Evolutionary conservation across 2,329 filamentous ascomycete genomes (phyloP).

Genomic region (Grosmannia clavigera): DNA sequence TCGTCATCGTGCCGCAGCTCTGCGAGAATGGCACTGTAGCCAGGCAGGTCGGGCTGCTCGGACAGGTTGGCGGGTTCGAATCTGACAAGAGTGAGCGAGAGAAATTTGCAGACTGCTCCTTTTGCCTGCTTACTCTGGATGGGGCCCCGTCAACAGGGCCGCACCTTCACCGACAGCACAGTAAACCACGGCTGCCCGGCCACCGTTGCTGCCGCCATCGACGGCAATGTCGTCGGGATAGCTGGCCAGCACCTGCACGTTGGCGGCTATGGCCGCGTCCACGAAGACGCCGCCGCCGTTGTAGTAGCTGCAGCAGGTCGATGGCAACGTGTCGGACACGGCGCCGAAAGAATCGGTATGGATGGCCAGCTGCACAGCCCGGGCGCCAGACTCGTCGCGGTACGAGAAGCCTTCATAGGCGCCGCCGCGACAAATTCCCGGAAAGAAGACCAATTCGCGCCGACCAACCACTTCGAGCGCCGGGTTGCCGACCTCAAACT

Average conservation of each 20-base stretch:
- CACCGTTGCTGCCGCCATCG: constrained; percentile 49
- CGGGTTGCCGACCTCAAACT: constrained; percentile 81
- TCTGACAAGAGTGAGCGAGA: constrained; percentile 29
- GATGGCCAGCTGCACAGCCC: constrained; percentile 56
- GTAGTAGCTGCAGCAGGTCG: constrained; percentile 67
- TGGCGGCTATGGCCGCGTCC: constrained; percentile 50
- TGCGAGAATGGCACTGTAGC: constrained; percentile 59
- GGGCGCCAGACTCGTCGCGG: constrained; percentile 72
- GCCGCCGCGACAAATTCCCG: constrained; percentile 71
- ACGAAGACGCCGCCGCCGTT: constrained; percentile 94
- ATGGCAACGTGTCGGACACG: constrained; percentile 30
- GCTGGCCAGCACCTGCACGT: constrained; percentile 68
- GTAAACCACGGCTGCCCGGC: constrained; percentile 69
- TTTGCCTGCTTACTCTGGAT: constrained; percentile 59
- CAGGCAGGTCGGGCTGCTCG: constrained; percentile 50
- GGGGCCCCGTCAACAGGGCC: constrained; percentile 71
- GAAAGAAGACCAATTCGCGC: constrained; percentile 79
- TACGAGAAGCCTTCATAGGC: constrained; percentile 89
- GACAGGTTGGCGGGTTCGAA: constrained; percentile 73
- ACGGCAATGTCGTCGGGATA: constrained; percentile 67
- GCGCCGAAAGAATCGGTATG: constrained; percentile 43
- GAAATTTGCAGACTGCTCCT: not conserved
- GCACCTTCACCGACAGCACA: constrained; percentile 72
- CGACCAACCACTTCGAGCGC: constrained; percentile 74
- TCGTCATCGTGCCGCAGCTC: constrained; percentile 55